Percentiles rank a stretch among this genome's conserved stretches.
Evolutionary conservation across 1,284 basidiomycete species (phyloP).

Genomic region (Marasmius oreades): DNA sequence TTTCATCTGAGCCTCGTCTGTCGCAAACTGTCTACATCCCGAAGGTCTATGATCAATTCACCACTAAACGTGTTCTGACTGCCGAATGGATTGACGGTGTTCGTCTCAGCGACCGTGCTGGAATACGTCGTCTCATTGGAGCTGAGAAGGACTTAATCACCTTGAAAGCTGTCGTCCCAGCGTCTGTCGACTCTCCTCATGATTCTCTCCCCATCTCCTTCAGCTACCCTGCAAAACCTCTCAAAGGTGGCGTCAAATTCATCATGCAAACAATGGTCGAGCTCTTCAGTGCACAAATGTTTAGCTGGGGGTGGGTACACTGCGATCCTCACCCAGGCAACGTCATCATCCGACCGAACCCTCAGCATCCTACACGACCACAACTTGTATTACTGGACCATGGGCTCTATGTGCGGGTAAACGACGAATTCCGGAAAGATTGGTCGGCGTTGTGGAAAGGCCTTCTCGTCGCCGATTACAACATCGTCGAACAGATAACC

Average conservation of each 20-base stretch:
- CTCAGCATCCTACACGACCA: constrained; percentile 51
- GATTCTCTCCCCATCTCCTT: constrained; percentile 18
- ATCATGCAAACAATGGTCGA: constrained; percentile 82
- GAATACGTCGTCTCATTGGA: constrained; percentile 56
- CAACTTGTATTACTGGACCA: constrained; percentile 89
- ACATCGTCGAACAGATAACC: constrained; percentile 59
- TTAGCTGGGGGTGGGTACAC: constrained; percentile 85
- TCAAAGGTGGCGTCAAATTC: constrained; percentile 63
- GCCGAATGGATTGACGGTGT: constrained; percentile 88
- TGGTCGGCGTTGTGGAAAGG: constrained; percentile 81
- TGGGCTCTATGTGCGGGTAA: constrained; percentile 75
- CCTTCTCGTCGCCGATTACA: constrained; percentile 69
- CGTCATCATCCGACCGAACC: constrained; percentile 77
- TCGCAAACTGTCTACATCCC: constrained; percentile 76
- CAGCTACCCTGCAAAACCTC: constrained; percentile 27
- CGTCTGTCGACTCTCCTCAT: constrained; percentile 10
- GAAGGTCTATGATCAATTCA: constrained; percentile 67
- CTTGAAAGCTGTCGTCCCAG: constrained; percentile 12
- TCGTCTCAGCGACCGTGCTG: constrained; percentile 66
- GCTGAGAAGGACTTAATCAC: constrained; percentile 29
- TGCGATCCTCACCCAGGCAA: constrained; percentile 84
- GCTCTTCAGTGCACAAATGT: constrained; percentile 81
- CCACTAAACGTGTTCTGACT: constrained; percentile 76
- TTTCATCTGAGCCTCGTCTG: constrained; percentile 65
- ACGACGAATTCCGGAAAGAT: constrained; percentile 62